A percentile compares a stretch with the other conserved stretches of the same genome.
These are phyloP conservation scores for Chrysophaeum taylorii DNA, from an alignment of 352 stramenopile species.

Conservation along the genomic window DNA sequence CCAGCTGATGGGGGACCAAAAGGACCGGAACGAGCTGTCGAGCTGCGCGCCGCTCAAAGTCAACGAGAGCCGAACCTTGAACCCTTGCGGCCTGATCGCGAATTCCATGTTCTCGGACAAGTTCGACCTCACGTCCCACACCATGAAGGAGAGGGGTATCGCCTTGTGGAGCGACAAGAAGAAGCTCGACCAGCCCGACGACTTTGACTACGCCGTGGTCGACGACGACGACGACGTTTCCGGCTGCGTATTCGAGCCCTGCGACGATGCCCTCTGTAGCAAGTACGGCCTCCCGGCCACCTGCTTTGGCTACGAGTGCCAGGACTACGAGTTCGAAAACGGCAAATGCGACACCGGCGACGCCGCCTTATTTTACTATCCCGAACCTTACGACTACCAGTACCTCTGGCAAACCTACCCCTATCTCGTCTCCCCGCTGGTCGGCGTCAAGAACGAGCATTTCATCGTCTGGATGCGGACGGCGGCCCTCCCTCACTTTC, in stretches of 20 bases:
- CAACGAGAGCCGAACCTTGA: slow-evolving; percentile 48
- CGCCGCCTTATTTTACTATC: slow-evolving; percentile 63
- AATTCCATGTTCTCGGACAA: slow-evolving; percentile 97
- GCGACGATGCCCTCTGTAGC: no score
- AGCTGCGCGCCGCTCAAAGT: neutral
- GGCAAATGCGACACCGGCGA: no score
- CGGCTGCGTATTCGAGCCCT: no score
- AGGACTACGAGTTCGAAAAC: slow-evolving; percentile 26
- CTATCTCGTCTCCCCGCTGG: slow-evolving; percentile 46
- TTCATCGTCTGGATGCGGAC: slow-evolving; percentile 99
- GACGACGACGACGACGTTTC: no score
- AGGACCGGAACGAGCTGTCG: slow-evolving; percentile 19
- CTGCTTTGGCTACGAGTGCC: no score
- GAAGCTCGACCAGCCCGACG: slow-evolving; percentile 86
- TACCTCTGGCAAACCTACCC: slow-evolving; percentile 66
- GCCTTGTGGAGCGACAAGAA: slow-evolving; percentile 90
- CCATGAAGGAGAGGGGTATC: slow-evolving; percentile 83
- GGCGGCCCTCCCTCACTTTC: slow-evolving; percentile 90
- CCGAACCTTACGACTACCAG: slow-evolving; percentile 50
- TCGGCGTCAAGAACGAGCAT: slow-evolving; percentile 92
- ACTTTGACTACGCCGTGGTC: slow-evolving; percentile 39
- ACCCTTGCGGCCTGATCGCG: slow-evolving; percentile 94
- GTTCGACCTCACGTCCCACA: slow-evolving; percentile 27
- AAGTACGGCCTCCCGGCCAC: no score
- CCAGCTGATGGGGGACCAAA: slow-evolving; percentile 58